A percentile compares a stretch with the other conserved stretches of the same genome.
Conservation (phyloP, 2,329 filamentous ascomycete species). For the Stemphylium beticola region DNA sequence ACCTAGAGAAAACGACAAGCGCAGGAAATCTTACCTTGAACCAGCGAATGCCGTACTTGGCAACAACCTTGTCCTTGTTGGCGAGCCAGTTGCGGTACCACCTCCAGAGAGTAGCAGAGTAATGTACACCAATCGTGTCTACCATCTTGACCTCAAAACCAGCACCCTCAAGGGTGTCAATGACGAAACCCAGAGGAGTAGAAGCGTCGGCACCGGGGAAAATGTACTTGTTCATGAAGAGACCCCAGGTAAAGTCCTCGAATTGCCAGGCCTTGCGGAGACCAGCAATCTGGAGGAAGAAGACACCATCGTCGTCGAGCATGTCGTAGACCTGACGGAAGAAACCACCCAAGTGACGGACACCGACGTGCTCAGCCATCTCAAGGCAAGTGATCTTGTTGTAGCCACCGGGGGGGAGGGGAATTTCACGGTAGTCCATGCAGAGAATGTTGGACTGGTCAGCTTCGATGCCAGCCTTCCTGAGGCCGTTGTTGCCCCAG, state of each 20-base stretch:
- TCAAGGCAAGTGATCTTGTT: slow-evolving; percentile 97
- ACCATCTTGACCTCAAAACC: slow-evolving; percentile 90
- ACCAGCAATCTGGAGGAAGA: slow-evolving; percentile 95
- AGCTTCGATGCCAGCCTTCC: slow-evolving; percentile 80
- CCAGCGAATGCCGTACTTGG: slow-evolving; percentile 95
- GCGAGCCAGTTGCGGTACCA: slow-evolving; percentile 99
- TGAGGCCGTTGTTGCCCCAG: slow-evolving; percentile 91
- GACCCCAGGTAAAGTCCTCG: slow-evolving; percentile 95
- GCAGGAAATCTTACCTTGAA: slow-evolving; percentile 74
- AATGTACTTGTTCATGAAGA: slow-evolving; percentile 99
- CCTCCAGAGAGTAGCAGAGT: slow-evolving; percentile 93
- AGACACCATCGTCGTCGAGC: slow-evolving; percentile 94
- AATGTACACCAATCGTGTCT: slow-evolving; percentile 95
- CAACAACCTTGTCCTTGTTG: slow-evolving; percentile 89
- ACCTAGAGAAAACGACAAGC: background rate
- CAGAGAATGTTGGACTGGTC: slow-evolving; percentile 91
- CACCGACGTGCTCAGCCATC: slow-evolving; percentile 98
- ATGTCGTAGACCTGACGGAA: slow-evolving; percentile 88
- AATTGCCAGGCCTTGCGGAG: slow-evolving; percentile 96
- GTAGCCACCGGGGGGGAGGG: slow-evolving; percentile 77
- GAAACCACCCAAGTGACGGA: slow-evolving; percentile 84
- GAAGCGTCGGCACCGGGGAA: slow-evolving; percentile 97
- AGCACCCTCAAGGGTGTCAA: slow-evolving; percentile 82
- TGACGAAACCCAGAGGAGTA: slow-evolving; percentile 86
- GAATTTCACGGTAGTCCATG: slow-evolving; percentile 96